Conservation (phyloP, 306 rosid genomes). For the Quercus gilva region DNA sequence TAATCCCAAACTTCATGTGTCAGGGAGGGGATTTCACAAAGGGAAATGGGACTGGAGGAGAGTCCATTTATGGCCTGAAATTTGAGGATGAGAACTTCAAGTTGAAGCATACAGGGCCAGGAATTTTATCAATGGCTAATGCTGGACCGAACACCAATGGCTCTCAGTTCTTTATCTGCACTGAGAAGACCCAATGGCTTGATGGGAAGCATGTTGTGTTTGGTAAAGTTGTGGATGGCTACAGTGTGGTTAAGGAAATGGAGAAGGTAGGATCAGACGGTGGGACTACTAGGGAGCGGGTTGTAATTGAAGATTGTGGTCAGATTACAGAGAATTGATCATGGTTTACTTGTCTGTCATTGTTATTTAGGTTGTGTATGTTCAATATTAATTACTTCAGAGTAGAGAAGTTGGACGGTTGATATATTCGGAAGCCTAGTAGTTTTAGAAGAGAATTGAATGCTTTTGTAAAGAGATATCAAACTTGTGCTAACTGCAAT, state of each 20-base stretch:
- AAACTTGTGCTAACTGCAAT: not conserved
- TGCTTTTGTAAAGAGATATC: not conserved
- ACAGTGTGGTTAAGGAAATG: constrained; percentile 64
- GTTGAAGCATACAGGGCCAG: constrained; percentile 73
- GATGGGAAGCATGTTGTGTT: constrained; percentile 91
- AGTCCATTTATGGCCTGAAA: constrained; percentile 70
- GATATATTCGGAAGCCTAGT: not conserved
- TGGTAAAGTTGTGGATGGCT: constrained; percentile 84
- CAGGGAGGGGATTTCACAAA: constrained; percentile 87
- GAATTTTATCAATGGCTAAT: constrained; percentile 89
- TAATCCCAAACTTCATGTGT: constrained; percentile 80
- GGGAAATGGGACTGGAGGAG: constrained; percentile 91
- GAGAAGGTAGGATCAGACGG: constrained; percentile 64
- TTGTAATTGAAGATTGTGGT: constrained; percentile 82
- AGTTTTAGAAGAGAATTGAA: not conserved
- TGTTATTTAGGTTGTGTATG: not conserved
- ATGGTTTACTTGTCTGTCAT: not conserved
- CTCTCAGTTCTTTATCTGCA: constrained; percentile 83
- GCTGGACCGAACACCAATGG: constrained; percentile 75
- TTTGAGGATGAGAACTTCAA: constrained; percentile 77
- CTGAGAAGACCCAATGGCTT: constrained; percentile 61
- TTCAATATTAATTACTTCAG: not conserved
- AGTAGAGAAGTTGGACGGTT: no score
- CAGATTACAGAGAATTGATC: constrained; percentile 36
- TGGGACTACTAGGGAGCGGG: constrained; percentile 55